Conservation (phyloP, 257 asterid species). For the Misopates orontium region DNA sequence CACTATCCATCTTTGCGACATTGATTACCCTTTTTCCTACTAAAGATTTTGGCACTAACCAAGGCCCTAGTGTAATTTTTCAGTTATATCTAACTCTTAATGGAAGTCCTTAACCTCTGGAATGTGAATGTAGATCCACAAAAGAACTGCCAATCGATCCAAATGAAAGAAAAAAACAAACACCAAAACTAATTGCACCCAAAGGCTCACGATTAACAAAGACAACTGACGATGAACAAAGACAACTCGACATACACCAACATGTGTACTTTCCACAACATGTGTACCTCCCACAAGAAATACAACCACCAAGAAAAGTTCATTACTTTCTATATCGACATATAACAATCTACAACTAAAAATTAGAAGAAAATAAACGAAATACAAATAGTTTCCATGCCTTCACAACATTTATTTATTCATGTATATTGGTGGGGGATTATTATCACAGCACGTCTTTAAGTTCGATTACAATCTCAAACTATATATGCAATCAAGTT, state of each 20-base stretch:
- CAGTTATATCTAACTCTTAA: background rate
- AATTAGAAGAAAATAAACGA: background rate
- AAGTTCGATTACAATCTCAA: slow-evolving; percentile 1
- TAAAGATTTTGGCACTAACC: slow-evolving; percentile 10
- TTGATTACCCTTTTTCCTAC: background rate
- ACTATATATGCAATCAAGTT: slow-evolving; percentile 4
- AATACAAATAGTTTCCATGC: background rate
- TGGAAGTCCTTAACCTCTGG: background rate
- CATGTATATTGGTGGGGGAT: slow-evolving; percentile 10
- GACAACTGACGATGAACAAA: no score
- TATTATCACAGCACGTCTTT: slow-evolving; percentile 1
- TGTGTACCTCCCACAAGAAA: background rate
- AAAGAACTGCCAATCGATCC: background rate
- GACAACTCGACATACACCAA: background rate
- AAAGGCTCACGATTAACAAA: no score
- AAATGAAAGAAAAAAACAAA: background rate
- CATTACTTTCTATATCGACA: background rate
- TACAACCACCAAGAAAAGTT: background rate
- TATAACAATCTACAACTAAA: background rate
- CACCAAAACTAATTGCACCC: slow-evolving; percentile 21
- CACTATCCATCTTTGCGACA: background rate
- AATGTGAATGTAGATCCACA: background rate
- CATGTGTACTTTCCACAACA: background rate
- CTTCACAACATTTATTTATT: background rate
- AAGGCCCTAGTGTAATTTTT: background rate